Evolutionary conservation across 495 filamentous ascomycete genomes (phyloP).

Genomic region (Margaritispora aquatica): DNA sequence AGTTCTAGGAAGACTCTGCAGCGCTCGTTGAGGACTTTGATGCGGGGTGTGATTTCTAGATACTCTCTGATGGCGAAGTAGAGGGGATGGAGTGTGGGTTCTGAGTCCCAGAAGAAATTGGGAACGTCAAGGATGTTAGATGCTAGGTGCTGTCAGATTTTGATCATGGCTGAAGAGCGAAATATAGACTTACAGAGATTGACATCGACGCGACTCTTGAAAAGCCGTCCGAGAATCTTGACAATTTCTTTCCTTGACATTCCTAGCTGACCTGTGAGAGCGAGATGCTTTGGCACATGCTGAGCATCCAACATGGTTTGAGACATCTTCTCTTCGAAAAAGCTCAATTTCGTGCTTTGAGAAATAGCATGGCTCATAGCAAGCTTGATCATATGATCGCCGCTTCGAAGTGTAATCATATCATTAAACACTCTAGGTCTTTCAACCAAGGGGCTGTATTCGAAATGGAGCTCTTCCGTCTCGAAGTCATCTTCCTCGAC

Average conservation of each 20-base stretch:
- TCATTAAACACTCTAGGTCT: conserved; percentile 94
- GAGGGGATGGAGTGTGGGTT: conserved; percentile 89
- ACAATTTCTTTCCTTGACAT: conserved; percentile 92
- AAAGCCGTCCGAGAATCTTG: conserved; percentile 80
- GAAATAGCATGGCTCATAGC: conserved; percentile 96
- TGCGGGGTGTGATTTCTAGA: conserved; percentile 91
- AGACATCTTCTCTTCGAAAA: conserved; percentile 96
- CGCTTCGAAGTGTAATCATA: conserved; percentile 89
- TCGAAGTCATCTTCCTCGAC: conserved; percentile 73
- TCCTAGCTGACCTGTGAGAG: conserved; percentile 82
- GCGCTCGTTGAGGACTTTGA: conserved; percentile 92
- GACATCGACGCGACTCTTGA: conserved; percentile 92
- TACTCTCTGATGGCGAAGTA: conserved; percentile 96
- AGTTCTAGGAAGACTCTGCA: conserved; percentile 96
- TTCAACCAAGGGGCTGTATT: conserved; percentile 80
- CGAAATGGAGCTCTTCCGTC: conserved; percentile 98
- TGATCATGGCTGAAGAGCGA: neutral
- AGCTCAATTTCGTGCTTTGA: conserved; percentile 93
- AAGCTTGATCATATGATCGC: conserved; percentile 98
- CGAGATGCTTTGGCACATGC: conserved; percentile 81
- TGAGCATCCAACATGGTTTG: conserved; percentile 90
- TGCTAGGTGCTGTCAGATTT: conserved; percentile 41
- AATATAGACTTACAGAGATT: conserved; percentile 74
- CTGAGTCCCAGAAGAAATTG: conserved; percentile 98
- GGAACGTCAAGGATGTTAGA: conserved; percentile 97